Evolutionary conservation across 495 filamentous ascomycete genomes (phyloP).

Genomic region (Aspergillus bridgeri): DNA sequence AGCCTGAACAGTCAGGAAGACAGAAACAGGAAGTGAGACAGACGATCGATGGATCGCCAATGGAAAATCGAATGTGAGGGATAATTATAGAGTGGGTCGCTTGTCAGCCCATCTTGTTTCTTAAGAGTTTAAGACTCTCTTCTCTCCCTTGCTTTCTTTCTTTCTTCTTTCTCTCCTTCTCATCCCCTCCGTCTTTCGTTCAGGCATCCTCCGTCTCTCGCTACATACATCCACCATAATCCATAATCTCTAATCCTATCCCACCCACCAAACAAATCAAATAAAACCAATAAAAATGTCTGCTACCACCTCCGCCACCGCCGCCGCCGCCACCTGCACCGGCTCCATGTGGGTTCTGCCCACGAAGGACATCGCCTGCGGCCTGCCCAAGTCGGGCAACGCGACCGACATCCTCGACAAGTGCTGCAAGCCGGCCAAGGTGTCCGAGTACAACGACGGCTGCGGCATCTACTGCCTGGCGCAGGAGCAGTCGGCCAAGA

Average conservation of each 20-base stretch:
- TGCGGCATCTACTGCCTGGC: slow-evolving; percentile 53
- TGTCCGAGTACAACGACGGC: slow-evolving; percentile 41
- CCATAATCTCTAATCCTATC: neutral
- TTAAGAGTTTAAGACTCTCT: too few relatives aligned
- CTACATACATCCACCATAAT: slow-evolving; percentile 3
- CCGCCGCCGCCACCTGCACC: slow-evolving; percentile 26
- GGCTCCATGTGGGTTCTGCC: slow-evolving; percentile 38
- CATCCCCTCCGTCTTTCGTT: neutral
- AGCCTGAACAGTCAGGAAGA: too few relatives aligned
- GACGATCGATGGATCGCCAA: neutral
- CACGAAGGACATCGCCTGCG: slow-evolving; percentile 43
- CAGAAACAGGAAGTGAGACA: slow-evolving; percentile 2
- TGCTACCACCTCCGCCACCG: slow-evolving; percentile 20
- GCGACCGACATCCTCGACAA: slow-evolving; percentile 36
- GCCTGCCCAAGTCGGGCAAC: slow-evolving; percentile 31
- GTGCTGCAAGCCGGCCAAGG: slow-evolving; percentile 44
- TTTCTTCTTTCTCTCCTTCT: neutral
- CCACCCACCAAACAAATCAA: neutral
- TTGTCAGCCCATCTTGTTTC: neutral
- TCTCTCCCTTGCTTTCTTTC: neutral
- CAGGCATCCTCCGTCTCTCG: neutral
- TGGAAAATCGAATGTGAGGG: neutral
- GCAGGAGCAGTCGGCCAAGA: slow-evolving; percentile 34
- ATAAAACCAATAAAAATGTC: slow-evolving; percentile 18
- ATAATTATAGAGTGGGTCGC: neutral